Evolutionary conservation across 306 rosid species (phyloP).

Genomic region (Vigna mungo): DNA sequence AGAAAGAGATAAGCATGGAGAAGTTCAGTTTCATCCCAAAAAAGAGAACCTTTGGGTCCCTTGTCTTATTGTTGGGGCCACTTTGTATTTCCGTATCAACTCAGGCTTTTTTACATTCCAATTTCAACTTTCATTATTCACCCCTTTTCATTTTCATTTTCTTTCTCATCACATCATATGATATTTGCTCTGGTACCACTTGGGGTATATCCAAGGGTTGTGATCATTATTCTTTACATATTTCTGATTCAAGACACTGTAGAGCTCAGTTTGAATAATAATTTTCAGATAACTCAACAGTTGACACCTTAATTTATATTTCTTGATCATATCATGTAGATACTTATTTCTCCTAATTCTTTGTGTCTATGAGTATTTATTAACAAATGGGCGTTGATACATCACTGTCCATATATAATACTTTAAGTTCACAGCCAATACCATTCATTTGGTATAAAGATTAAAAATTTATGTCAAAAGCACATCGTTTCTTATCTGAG

Average conservation of each 20-base stretch:
- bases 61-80: conserved; percentile 71
- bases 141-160: not conserved
- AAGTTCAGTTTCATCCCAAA: conserved; percentile 68
- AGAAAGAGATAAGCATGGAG: conserved; percentile 71
- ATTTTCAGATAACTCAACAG: not conserved
- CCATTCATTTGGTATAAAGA: conserved; percentile 44
- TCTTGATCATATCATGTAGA: not conserved
- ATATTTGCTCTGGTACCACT: not conserved
- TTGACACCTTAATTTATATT: not conserved
- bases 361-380: not conserved
- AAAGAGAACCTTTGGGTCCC: conserved; percentile 60
- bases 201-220: conserved; percentile 4
- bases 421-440: conserved; percentile 42
- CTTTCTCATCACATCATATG: not conserved
- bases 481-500: conserved; percentile 79
- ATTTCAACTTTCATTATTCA: not conserved
- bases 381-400: not conserved
- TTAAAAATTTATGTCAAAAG: conserved; percentile 62
- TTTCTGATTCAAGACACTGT: conserved; percentile 51
- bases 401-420: conserved; percentile 17
- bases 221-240: conserved; percentile 30
- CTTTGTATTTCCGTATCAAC: conserved; percentile 40
- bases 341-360: not conserved
- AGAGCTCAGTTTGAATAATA: conserved; percentile 53
- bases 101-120: conserved; percentile 3